These are phyloP conservation scores for Lasiodiplodia citricola DNA, from an alignment of 2,329 filamentous ascomycete genomes.

Conservation along the genomic window DNA sequence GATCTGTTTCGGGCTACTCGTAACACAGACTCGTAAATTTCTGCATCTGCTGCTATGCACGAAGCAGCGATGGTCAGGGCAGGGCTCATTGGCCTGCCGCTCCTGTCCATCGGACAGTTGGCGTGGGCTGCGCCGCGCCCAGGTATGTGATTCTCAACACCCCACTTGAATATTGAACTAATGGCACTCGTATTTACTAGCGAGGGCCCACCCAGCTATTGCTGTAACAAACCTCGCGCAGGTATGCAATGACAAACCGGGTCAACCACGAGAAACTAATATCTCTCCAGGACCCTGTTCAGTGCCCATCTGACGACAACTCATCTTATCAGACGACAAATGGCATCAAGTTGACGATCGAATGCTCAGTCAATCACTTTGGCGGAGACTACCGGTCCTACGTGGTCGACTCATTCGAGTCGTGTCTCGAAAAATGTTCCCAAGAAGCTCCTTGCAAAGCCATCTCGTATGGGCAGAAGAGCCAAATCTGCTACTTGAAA, in stretches of 20 bases:
- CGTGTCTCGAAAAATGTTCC: background rate
- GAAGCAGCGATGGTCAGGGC: background rate
- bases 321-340: background rate
- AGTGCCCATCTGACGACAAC: background rate
- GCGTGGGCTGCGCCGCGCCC: background rate
- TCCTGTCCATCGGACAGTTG: background rate
- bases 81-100: slow-evolving; percentile 1
- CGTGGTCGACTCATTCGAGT: background rate
- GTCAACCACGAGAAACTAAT: background rate
- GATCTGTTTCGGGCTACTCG: background rate
- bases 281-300: background rate
- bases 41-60: background rate
- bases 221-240: background rate
- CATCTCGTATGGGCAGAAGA: background rate
- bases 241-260: background rate
- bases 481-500: background rate
- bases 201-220: too few species aligned
- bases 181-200: background rate
- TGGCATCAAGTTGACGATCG: background rate
- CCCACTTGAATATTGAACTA: background rate
- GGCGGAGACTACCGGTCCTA: background rate
- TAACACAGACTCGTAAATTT: background rate
- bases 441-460: background rate
- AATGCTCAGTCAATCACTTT: background rate
- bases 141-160: background rate